A percentile compares a stretch with the other conserved stretches of the same genome.
phyloP scores from a whole-genome alignment of 1,284 basidiomycete genomes.

The Boletellus deceptivus region DNA sequence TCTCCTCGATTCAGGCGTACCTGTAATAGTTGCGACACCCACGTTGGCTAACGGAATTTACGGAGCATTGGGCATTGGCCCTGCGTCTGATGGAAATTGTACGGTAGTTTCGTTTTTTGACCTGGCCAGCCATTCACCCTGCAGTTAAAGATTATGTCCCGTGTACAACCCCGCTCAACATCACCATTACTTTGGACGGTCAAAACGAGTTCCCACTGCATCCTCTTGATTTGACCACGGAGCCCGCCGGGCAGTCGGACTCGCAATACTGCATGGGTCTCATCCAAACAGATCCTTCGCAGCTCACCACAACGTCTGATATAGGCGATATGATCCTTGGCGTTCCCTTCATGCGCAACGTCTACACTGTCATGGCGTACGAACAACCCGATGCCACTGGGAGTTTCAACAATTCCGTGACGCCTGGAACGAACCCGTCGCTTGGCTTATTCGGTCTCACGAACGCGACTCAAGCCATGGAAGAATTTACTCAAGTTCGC shows the following conservation, averaged over 20 bases:
- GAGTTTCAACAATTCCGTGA: constrained; percentile 37
- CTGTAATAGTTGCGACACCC: constrained; percentile 58
- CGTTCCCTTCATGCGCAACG: constrained; percentile 70
- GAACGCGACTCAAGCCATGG: constrained; percentile 52
- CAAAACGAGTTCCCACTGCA: constrained; percentile 59
- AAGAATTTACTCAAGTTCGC: constrained; percentile 65
- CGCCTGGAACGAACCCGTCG: constrained; percentile 39
- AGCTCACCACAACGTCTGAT: constrained; percentile 35
- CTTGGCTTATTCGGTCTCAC: constrained; percentile 62
- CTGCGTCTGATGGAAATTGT: constrained; percentile 64
- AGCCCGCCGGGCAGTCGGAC: constrained; percentile 37
- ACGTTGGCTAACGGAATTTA: constrained; percentile 73
- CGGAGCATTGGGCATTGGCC: constrained; percentile 63
- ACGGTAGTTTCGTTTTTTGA: constrained; percentile 23
- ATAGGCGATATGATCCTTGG: constrained; percentile 69
- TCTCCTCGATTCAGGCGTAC: constrained; percentile 67
- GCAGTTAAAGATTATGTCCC: constrained; percentile 59
- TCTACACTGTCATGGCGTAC: constrained; percentile 72
- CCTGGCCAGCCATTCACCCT: not conserved
- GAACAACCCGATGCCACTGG: constrained; percentile 46
- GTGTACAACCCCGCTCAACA: constrained; percentile 64
- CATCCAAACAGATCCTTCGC: constrained; percentile 53
- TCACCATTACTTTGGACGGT: constrained; percentile 61
- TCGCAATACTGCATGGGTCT: constrained; percentile 58
- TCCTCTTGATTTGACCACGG: constrained; percentile 63